phyloP scores from a whole-genome alignment of 2,329 filamentous ascomycete species.

The Diplocarpon rosae region DNA sequence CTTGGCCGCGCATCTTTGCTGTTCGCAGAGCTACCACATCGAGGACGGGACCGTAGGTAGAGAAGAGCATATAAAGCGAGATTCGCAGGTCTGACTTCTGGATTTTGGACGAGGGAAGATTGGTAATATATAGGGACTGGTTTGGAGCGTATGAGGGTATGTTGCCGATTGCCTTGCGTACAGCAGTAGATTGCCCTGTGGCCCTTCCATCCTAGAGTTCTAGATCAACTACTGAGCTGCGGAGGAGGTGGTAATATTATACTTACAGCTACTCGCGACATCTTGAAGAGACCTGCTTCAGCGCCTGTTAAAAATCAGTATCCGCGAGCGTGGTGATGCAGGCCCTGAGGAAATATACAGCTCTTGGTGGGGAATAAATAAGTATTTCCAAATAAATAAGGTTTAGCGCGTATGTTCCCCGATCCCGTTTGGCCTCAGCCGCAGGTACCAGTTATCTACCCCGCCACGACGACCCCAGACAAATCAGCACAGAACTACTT shows the following conservation, averaged over 20 bases:
- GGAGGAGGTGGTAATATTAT: background rate
- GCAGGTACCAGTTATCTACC: background rate
- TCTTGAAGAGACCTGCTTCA: background rate
- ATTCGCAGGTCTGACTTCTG: constrained; percentile 80
- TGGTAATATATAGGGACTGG: constrained; percentile 82
- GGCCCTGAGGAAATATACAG: background rate
- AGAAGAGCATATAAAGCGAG: constrained; percentile 85
- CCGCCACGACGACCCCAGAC: background rate
- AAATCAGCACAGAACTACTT: constrained; percentile 12
- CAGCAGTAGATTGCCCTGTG: constrained; percentile 24
- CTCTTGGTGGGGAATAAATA: constrained; percentile 2
- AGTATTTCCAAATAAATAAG: constrained; percentile 1
- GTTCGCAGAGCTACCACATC: constrained; percentile 88
- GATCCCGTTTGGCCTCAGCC: background rate
- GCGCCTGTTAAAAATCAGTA: background rate
- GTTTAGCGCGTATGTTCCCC: background rate
- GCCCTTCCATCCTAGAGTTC: constrained; percentile 25
- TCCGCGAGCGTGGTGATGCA: background rate
- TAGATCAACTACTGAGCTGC: background rate
- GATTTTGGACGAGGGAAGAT: constrained; percentile 76
- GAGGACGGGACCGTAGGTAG: constrained; percentile 83
- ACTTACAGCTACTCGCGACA: constrained; percentile 10
- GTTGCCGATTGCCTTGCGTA: constrained; percentile 29
- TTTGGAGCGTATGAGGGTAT: constrained; percentile 53
- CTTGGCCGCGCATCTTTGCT: constrained; percentile 87